phyloP scores from a whole-genome alignment of 75 land plant species.

The Adiantum capillusveneris region DNA sequence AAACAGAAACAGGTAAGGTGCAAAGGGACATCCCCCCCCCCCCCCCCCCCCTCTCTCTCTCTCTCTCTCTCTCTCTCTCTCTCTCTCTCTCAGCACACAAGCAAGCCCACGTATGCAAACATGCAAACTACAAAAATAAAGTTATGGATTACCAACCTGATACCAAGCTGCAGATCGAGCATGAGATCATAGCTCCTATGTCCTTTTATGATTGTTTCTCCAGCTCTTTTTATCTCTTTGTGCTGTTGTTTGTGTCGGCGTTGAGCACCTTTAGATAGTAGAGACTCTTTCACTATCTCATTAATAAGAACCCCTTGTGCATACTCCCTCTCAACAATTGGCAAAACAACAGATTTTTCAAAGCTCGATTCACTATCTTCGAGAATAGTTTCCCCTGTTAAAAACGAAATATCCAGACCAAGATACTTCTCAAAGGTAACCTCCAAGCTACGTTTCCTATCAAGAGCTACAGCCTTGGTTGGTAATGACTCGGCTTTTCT shows the following conservation, averaged over 20 bases:
- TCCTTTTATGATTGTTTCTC: slow-evolving; percentile 42
- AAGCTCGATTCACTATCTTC: slow-evolving; percentile 20
- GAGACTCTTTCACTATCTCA: slow-evolving; percentile 20
- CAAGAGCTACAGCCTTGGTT: slow-evolving; percentile 20
- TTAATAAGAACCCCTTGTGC: slow-evolving; percentile 62
- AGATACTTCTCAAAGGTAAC: slow-evolving; percentile 9
- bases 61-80: too few species aligned
- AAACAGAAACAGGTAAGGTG: too few species aligned
- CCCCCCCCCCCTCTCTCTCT: too few species aligned
- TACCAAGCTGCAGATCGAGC: slow-evolving; percentile 74
- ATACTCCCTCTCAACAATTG: slow-evolving; percentile 60
- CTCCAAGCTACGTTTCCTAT: slow-evolving; percentile 13
- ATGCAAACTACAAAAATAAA: neutral
- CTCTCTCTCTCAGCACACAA: too few species aligned
- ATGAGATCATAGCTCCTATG: slow-evolving; percentile 56
- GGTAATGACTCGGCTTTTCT: slow-evolving; percentile 7
- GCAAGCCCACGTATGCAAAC: neutral
- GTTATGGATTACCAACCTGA: slow-evolving; percentile 31
- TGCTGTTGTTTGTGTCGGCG: slow-evolving; percentile 7
- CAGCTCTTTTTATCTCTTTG: slow-evolving; percentile 26
- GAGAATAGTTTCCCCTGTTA: slow-evolving; percentile 5
- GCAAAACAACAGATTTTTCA: neutral
- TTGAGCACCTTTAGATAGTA: slow-evolving; percentile 14
- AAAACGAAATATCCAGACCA: slow-evolving; percentile 4
- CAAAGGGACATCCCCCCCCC: too few species aligned